A percentile compares a stretch with the other conserved stretches of the same genome.
These are phyloP conservation scores for Ananas comosus DNA, from an alignment of 176 grass and related monocot species.

Conservation along the genomic window DNA sequence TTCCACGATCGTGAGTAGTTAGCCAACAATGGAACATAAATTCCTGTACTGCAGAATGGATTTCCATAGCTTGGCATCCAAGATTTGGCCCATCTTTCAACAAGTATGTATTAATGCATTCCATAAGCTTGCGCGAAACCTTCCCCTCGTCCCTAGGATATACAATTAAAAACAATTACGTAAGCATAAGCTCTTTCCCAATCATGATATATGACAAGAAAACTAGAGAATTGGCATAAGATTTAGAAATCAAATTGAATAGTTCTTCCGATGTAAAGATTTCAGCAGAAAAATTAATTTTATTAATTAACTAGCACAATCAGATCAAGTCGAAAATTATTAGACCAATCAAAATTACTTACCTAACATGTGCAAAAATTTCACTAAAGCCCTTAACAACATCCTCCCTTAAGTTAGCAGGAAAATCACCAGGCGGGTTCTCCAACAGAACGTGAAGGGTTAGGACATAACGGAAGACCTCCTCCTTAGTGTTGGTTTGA, in stretches of 20 bases:
- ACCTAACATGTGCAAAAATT: conserved; percentile 49
- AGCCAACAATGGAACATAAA: conserved; percentile 64
- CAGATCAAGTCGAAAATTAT: conserved; percentile 11
- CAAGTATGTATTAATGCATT: conserved; percentile 76
- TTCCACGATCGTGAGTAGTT: conserved; percentile 48
- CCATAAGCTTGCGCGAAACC: conserved; percentile 75
- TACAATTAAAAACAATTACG: conserved; percentile 9
- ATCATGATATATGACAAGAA: too few relatives aligned
- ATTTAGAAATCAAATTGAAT: too few relatives aligned
- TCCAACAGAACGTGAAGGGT: conserved; percentile 75
- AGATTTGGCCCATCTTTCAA: conserved; percentile 86
- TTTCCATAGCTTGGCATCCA: conserved; percentile 56
- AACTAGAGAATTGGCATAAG: too few relatives aligned
- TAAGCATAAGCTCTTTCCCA: background rate
- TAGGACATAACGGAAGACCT: conserved; percentile 50
- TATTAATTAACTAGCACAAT: background rate
- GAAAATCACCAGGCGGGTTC: conserved; percentile 79
- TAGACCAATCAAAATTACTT: conserved; percentile 5
- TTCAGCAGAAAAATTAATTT: background rate
- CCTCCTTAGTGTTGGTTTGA: conserved; percentile 60
- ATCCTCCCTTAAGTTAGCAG: conserved; percentile 53
- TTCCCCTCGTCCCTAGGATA: conserved; percentile 67
- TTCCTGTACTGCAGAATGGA: conserved; percentile 64
- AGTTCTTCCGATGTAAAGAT: too few relatives aligned
- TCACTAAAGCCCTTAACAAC: conserved; percentile 50